Evolutionary conservation across 1,139 yeast species (phyloP), one percentile per base, ranked within the genome.

Genomic region (Hansenula lynferdii): DNA sequence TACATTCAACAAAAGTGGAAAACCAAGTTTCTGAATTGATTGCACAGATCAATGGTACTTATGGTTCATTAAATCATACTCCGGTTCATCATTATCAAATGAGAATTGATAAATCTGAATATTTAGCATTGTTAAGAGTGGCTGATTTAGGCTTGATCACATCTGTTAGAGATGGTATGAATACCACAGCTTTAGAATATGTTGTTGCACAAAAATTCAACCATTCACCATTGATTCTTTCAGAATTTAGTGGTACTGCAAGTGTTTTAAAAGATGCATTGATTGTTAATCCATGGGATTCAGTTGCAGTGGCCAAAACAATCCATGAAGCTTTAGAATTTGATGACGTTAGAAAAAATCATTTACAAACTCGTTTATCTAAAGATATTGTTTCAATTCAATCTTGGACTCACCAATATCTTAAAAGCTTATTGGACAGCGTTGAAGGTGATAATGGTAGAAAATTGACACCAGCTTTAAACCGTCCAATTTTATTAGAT

Each of bases 231-330:
- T 70, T 92, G 51, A 77, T 92, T 31, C 65, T 90, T 34, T 85
- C 96, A 20, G 99, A 92, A 63, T 92, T 92, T 56, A 85, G 96
- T 33, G 99, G 98, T 37, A 82, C 95, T 3, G 85, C 96, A 0
- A 75, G 90, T 4, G 82, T 85, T 2, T 65, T 92, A 41, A 72
- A 72, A 35, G 95, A 86, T 45, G 87, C 96, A 1, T 72, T 85
- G 35, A 77, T 85, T 49, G 95, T 92, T 28, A 94, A 92, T 53
- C 99, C 99, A 12, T 92, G 97, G 96, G 97, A 92, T 62, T 72
- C 94, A 0, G 92, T 86, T 22, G 96, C 95, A 5, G 92, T 90
- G 28, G 94, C 98, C 1, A 84, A 80, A 51, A 76, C 94, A 7
- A 83, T 94, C 39, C 71, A 89, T 57, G 78, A 75, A 41, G 76